A percentile compares a stretch with the other conserved stretches of the same genome.
Evolutionary conservation across 805 yeast genomes (phyloP).

Genomic region (Cyberlindnera maclurae): DNA sequence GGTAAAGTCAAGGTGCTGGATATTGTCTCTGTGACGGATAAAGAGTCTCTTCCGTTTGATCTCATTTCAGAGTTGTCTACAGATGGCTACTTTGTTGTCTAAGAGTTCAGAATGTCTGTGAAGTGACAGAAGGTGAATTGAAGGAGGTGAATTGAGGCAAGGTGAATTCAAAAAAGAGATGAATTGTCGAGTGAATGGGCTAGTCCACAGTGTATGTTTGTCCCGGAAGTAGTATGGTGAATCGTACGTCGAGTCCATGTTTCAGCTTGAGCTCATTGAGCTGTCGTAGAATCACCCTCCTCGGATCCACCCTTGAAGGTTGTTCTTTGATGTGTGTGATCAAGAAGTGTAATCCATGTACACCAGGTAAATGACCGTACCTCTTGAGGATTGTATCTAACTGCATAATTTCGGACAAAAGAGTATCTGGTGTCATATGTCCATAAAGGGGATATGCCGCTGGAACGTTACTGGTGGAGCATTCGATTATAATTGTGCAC

Average conservation of each 20-base stretch:
- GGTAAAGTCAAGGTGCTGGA: constrained; percentile 61
- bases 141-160: too few relatives aligned
- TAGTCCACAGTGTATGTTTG: constrained; percentile 29
- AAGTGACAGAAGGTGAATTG: not conserved
- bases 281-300: constrained; percentile 43
- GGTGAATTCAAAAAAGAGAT: too few relatives aligned
- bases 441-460: constrained; percentile 57
- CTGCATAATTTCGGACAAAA: constrained; percentile 47
- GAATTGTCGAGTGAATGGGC: too few relatives aligned
- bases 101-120: constrained; percentile 2
- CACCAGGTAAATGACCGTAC: constrained; percentile 1
- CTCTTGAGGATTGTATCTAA: constrained; percentile 1
- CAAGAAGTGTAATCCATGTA: constrained; percentile 20
- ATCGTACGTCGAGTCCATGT: constrained; percentile 35
- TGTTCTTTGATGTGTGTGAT: constrained; percentile 43
- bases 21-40: constrained; percentile 44
- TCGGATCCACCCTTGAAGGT: constrained; percentile 41
- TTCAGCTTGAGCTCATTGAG: constrained; percentile 38
- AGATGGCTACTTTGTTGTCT: constrained; percentile 53
- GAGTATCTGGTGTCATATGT: constrained; percentile 63
- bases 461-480: constrained; percentile 51
- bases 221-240: constrained; percentile 53
- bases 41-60: constrained; percentile 62
- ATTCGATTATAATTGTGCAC: constrained; percentile 63
- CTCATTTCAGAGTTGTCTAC: constrained; percentile 48